A percentile compares a stretch with the other conserved stretches of the same genome.
phyloP scores from a whole-genome alignment of 2,329 filamentous ascomycete genomes.

The Colletotrichum sp. region DNA sequence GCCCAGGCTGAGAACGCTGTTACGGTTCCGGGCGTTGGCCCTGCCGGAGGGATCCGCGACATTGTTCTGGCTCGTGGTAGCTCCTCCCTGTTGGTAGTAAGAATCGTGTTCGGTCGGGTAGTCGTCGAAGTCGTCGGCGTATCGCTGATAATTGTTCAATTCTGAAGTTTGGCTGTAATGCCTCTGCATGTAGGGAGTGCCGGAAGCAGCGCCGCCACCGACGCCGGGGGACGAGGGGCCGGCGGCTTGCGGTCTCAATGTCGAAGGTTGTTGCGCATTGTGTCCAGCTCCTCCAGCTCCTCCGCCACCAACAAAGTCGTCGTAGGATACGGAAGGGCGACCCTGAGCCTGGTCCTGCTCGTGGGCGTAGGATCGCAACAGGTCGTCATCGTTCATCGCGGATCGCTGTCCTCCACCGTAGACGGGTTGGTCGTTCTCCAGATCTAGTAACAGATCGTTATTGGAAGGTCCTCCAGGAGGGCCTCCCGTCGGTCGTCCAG shows the following conservation, averaged over 20 bases:
- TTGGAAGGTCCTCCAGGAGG: slow-evolving; percentile 54
- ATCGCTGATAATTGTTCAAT: slow-evolving; percentile 86
- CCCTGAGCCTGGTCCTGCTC: slow-evolving; percentile 65
- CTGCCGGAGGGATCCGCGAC: slow-evolving; percentile 28
- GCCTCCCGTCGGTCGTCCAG: slow-evolving; percentile 57
- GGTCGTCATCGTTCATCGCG: slow-evolving; percentile 80
- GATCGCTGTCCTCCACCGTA: slow-evolving; percentile 81
- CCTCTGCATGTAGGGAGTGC: slow-evolving; percentile 47
- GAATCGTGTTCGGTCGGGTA: slow-evolving; percentile 79
- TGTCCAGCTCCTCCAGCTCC: not conserved
- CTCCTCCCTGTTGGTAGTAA: slow-evolving; percentile 76
- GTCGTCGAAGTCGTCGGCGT: slow-evolving; percentile 87
- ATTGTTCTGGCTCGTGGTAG: slow-evolving; percentile 9
- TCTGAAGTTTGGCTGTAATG: slow-evolving; percentile 79
- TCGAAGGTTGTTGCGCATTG: slow-evolving; percentile 48
- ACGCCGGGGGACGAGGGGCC: slow-evolving; percentile 23
- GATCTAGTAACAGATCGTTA: slow-evolving; percentile 74
- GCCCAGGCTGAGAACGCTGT: slow-evolving; percentile 86
- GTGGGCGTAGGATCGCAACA: slow-evolving; percentile 77
- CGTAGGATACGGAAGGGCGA: slow-evolving; percentile 90
- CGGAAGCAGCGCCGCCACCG: slow-evolving; percentile 29
- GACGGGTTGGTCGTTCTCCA: slow-evolving; percentile 71
- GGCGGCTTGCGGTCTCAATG: slow-evolving; percentile 38
- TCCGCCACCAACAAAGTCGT: slow-evolving; percentile 83
- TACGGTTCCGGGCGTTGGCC: slow-evolving; percentile 73